phyloP scores from a whole-genome alignment of 2,329 filamentous ascomycete species.

The Bipolaris bicolor region DNA sequence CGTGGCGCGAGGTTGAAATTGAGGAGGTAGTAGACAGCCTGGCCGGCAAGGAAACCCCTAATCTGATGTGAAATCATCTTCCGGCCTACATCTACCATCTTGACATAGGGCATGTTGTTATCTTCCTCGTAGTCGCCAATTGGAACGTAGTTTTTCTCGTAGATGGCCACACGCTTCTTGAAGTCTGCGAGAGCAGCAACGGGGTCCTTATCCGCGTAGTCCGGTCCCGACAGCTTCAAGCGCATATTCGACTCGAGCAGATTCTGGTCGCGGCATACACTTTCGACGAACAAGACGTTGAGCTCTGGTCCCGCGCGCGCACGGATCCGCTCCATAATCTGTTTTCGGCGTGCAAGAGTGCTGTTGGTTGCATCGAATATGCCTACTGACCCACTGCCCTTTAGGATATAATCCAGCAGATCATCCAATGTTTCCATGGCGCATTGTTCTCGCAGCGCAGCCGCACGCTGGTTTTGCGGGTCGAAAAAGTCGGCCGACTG shows the following conservation, averaged over 20 bases:
- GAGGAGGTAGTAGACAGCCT: slow-evolving; percentile 91
- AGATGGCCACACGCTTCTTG: slow-evolving; percentile 87
- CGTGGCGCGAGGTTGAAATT: slow-evolving; percentile 96
- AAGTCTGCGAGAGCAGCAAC: slow-evolving; percentile 85
- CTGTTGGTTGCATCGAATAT: slow-evolving; percentile 98
- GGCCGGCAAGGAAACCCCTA: slow-evolving; percentile 87
- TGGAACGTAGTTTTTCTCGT: slow-evolving; percentile 92
- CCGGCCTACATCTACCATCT: slow-evolving; percentile 96
- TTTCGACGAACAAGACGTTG: slow-evolving; percentile 94
- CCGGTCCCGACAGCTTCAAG: slow-evolving; percentile 90
- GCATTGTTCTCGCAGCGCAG: slow-evolving; percentile 85
- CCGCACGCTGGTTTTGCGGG: slow-evolving; percentile 80
- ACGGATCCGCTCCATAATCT: slow-evolving; percentile 83
- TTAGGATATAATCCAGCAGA: slow-evolving; percentile 84
- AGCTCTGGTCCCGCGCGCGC: slow-evolving; percentile 80
- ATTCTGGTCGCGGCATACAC: slow-evolving; percentile 82
- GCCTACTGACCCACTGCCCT: slow-evolving; percentile 83
- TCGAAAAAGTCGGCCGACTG: slow-evolving; percentile 96
- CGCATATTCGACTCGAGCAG: slow-evolving; percentile 96
- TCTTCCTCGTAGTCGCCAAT: slow-evolving; percentile 90
- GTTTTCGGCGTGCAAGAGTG: slow-evolving; percentile 82
- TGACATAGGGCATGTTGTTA: slow-evolving; percentile 90
- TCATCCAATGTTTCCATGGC: slow-evolving; percentile 93
- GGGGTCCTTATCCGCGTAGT: slow-evolving; percentile 95
- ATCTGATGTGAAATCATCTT: slow-evolving; percentile 92